Evolutionary conservation across 768 basidiomycete genomes (phyloP).

Genomic region (Ramaria sp.): DNA sequence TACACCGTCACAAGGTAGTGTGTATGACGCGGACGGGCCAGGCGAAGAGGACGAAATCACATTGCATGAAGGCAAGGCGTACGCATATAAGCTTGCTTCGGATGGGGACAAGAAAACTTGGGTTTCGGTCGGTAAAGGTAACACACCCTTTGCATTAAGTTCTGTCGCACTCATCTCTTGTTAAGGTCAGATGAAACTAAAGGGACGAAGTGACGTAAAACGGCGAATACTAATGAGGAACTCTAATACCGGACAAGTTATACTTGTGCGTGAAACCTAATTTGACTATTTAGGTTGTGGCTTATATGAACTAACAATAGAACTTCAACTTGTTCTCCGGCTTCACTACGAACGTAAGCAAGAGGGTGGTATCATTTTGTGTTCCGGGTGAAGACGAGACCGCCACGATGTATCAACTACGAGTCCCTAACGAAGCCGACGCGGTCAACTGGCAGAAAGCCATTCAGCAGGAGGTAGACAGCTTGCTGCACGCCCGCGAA

Average conservation of each 20-base stretch:
- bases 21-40: slow-evolving; percentile 53
- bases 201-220: slow-evolving; percentile 54
- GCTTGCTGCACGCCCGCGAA: neutral
- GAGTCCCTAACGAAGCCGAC: slow-evolving; percentile 46
- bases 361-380: slow-evolving; percentile 41
- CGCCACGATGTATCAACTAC: slow-evolving; percentile 52
- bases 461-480: slow-evolving; percentile 25
- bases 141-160: neutral
- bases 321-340: slow-evolving; percentile 61
- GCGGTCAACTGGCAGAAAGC: slow-evolving; percentile 53
- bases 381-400: slow-evolving; percentile 49
- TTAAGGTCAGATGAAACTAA: slow-evolving; percentile 56
- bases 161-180: neutral
- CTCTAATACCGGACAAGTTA: slow-evolving; percentile 63
- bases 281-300: neutral
- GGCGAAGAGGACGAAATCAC: slow-evolving; percentile 79
- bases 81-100: slow-evolving; percentile 51
- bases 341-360: slow-evolving; percentile 48
- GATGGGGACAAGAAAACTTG: slow-evolving; percentile 38
- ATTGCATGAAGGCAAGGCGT: slow-evolving; percentile 42
- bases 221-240: slow-evolving; percentile 62
- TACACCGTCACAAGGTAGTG: neutral
- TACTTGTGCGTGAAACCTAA: slow-evolving; percentile 41
- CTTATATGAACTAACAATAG: slow-evolving; percentile 25
- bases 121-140: slow-evolving; percentile 61